These are phyloP conservation scores for Aspergillus luchuensis DNA, from an alignment of 2,329 filamentous ascomycete species.

Conservation along the genomic window DNA sequence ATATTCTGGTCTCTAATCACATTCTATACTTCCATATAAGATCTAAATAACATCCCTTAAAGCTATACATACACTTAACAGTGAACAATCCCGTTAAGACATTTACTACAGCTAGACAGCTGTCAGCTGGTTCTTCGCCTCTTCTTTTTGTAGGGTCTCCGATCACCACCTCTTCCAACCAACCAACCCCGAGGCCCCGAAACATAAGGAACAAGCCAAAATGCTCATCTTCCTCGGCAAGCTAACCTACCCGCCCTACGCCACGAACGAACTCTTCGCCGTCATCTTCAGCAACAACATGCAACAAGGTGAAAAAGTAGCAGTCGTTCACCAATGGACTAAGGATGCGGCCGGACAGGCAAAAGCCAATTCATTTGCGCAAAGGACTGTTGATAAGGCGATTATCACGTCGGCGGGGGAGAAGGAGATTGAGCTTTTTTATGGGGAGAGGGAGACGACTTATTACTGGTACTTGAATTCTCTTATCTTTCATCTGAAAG, in stretches of 20 bases:
- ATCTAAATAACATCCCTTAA: no score
- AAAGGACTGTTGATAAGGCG: not conserved
- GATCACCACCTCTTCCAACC: no score
- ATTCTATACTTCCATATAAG: no score
- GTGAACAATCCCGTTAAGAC: no score
- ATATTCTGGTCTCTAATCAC: no score
- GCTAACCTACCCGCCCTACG: not conserved
- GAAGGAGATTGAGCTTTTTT: not conserved
- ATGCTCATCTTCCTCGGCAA: constrained; percentile 1
- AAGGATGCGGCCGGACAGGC: not conserved
- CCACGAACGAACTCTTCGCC: not conserved
- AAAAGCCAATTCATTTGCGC: not conserved
- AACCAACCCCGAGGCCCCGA: no score
- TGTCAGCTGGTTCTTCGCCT: no score
- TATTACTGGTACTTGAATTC: not conserved
- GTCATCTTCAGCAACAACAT: not conserved
- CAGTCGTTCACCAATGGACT: not conserved
- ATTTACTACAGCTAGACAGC: no score
- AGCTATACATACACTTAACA: no score
- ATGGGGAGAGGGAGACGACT: not conserved
- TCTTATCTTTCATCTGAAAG: no score
- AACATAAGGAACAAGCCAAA: not conserved
- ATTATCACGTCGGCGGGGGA: not conserved
- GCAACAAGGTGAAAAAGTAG: not conserved
- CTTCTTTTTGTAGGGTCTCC: no score